Evolutionary conservation across 352 stramenopile genomes (phyloP), one percentile per base, ranked within the genome.

Genomic region (Sclerospora graminicola): DNA sequence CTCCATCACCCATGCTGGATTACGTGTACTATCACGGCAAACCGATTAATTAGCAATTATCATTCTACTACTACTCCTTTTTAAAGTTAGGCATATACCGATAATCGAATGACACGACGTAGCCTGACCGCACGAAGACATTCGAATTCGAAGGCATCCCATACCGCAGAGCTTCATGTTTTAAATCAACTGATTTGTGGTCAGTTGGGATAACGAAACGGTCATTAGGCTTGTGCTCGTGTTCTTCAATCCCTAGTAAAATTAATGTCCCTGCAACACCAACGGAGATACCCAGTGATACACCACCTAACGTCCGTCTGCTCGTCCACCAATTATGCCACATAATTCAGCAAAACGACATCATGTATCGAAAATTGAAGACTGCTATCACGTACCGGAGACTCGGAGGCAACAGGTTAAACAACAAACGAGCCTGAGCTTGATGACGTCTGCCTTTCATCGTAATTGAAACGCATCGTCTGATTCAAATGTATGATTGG

Each of bases 1-100:
- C 57, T 95, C 82, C 49, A 93, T 62, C 27, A 94, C 84, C 82
- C 82, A 95, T 40, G 77, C 71, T 5, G 82, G 63, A 48, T 93
- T 93, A 16, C 84, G 72, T 23, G 80, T 87, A 27, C 84, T 89
- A 27, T 5, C 18, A 46, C 10, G 24, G 20, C 11, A 38, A 38
- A 15, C 27, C 24, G 16, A 26, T 6, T 26, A 33, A 33, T 11
- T 15, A 45, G 0, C 21, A 7, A 7, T 19, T 3, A 36, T 19
- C 16, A 7, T 19, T 13, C 5, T 19, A 16, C 30, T 28, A 45
- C 18, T 24, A 32, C n/a, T 28, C 34, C 8, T 2, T 14, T 33
- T 33, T 33, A 8, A 15, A 20, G 7, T 30, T 20, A n/a, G n/a
- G 35, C 35, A 14, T 41, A 14, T 42, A 88, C 79, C 79, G 70